Base-by-base conservation (phyloP, 129 eudicot genomes). In the Flaveria trinervia region DNA sequence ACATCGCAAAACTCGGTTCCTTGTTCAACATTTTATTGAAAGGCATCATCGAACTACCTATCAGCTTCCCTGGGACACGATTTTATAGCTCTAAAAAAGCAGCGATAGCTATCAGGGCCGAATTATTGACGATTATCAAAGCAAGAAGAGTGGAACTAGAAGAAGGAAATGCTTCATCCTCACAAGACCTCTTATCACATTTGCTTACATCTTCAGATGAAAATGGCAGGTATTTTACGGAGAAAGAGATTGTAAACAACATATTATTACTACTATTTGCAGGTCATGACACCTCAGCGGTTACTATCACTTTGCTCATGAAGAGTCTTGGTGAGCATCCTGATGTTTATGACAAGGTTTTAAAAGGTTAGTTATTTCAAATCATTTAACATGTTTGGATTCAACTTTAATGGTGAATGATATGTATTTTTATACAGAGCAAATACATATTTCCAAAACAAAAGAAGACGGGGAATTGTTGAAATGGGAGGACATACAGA, bases 141-240 rank as follows among this genome's bases (percentile, higher is more conserved):
- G 51, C 61, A 74, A 78, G 82, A 51, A 78, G 52, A 60, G 62
- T 43, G 22, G 82, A 41, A 66, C 39, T 78, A 9, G 51, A 56
- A 23, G 60, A 45, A 25, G 66, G 66, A 57, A 78, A 62, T 18
- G 82, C 82, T 10, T 56, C 82, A 39, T 74, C 82, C 43, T 68
- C 82, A 12, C 82, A 78, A 49, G 77, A 78, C 77, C 70, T 78
- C 65, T 18, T 78, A 14, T 78, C 82, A 39, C 82, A 78, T 59
- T 18, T 78, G 64, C 77, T 78, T 17, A 54, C 73, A 13, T 55
- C 64, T 44, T 46, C 65, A 0, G 82, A 78, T 12, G 82, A 78
- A 57, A 28, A 46, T 28, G 82, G 71, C 1, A 70, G 50, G 60
- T 70, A 25, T 11, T n/a, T 78, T 28, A 69, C 61, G 9, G 77